Conservation (phyloP, 768 basidiomycete genomes). For the Trametes cinnabarina region DNA sequence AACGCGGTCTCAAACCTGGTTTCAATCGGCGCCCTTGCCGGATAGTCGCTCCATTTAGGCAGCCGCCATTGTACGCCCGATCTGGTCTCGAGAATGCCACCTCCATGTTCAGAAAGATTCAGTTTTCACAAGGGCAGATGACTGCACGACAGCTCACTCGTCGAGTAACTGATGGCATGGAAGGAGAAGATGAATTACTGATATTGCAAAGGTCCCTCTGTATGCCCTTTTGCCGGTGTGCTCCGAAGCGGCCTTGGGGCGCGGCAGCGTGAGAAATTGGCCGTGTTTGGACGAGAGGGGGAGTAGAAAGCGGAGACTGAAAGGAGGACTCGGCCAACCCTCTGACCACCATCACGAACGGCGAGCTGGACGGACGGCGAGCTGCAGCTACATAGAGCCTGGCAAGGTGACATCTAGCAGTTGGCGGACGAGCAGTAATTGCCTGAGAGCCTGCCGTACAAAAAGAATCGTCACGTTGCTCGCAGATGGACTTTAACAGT, state of each 20-base stretch:
- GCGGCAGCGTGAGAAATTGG: conserved; percentile 24
- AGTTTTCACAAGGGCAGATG: too few relatives aligned
- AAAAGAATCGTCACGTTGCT: conserved; percentile 35
- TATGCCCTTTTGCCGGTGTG: too few relatives aligned
- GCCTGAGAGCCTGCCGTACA: conserved; percentile 42
- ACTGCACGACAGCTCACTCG: too few relatives aligned
- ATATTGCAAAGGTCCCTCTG: too few relatives aligned
- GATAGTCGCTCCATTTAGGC: not conserved
- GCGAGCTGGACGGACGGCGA: conserved; percentile 29
- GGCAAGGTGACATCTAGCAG: conserved; percentile 26
- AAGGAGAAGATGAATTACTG: too few relatives aligned
- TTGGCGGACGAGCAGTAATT: conserved; percentile 33
- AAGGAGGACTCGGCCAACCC: conserved; percentile 26
- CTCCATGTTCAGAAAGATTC: not conserved
- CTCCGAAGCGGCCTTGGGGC: not conserved
- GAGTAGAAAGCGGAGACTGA: conserved; percentile 30
- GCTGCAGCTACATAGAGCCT: conserved; percentile 21
- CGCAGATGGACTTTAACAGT: conserved; percentile 48
- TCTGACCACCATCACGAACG: conserved; percentile 31
- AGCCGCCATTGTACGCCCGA: not conserved
- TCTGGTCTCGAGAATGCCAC: not conserved
- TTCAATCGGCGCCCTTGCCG: conserved; percentile 2
- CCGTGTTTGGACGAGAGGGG: conserved; percentile 12
- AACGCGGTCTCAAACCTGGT: conserved; percentile 6
- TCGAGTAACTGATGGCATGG: too few relatives aligned